Evolutionary conservation across 768 basidiomycete genomes (phyloP), one percentile per base, ranked within the genome.

Genomic region (Xanthoconium purpureum): DNA sequence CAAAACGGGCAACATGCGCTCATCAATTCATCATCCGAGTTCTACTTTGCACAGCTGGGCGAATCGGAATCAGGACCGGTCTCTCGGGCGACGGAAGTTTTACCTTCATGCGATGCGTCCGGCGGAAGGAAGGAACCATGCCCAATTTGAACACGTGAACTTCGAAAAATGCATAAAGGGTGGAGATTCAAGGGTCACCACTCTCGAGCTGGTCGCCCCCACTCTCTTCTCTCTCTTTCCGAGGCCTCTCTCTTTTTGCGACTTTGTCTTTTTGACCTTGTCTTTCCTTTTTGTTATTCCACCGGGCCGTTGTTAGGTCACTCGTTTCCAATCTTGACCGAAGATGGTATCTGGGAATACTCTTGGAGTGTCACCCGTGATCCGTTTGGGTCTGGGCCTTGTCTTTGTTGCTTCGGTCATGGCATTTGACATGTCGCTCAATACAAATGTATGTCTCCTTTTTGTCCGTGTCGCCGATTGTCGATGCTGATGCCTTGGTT

Each of bases 381-480:
- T 64, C 57, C 37, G 54, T 59, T 47, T 66, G 28, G 59, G 54
- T 40, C 43, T 67, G 7, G 42, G 52, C 1, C 36, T 66, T 51
- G n/a, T 30, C 45, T 28, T 64, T 28, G 30, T 29, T 18, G 36
- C 52, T 29, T 67, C 57, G 15, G 62, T 30, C 40, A 58, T 58
- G 50, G 69, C 59, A 13, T 69, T 69, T n/a, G 58, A 69, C 47
- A 69, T 69, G 69, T 30, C 58, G 13, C 44, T 48, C 46, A 65
- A 56, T 24, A 54, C 65, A 32, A 69, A 69, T n/a, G 68, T 69
- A 32, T 7, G 66, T 58, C 5, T 52, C n/a, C 12, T 7, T 46
- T 36, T 46, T 36, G 49, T 32, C 24, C 4, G 24, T 5, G 3
- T 18, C 33, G 35, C 56, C 54, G 49, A 55, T 0, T 11, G 28